Conservation (phyloP, 164 flowering plant species). For the Buxus sempervirens region DNA sequence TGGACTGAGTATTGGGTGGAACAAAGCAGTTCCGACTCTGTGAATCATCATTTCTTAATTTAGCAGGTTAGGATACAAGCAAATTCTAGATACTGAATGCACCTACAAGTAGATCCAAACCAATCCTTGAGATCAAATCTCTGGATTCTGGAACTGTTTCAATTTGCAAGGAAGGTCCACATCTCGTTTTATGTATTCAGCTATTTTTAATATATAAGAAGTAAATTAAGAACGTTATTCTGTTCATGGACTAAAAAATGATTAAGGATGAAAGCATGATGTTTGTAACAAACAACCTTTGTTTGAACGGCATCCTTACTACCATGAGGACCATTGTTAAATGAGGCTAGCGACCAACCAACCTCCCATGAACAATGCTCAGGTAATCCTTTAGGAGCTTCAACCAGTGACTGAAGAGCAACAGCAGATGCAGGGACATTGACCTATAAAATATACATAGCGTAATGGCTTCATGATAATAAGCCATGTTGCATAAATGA, state of each 20-base stretch:
- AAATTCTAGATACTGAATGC: too few species aligned
- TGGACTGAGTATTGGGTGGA: too few species aligned
- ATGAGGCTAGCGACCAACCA: conserved; percentile 83
- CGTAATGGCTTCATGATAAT: conserved; percentile 1
- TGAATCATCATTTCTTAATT: too few species aligned
- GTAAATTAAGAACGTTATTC: background rate
- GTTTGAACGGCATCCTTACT: conserved; percentile 23
- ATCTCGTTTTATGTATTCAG: too few species aligned
- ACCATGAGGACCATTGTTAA: conserved; percentile 34
- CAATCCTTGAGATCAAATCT: too few species aligned
- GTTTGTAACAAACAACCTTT: conserved; percentile 36
- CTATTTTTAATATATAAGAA: background rate
- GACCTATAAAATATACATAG: conserved; percentile 40
- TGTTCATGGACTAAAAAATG: background rate
- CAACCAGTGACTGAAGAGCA: conserved; percentile 68
- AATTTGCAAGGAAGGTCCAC: too few species aligned
- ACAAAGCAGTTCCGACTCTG: too few species aligned
- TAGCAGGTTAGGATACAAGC: background rate
- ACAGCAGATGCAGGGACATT: conserved; percentile 63
- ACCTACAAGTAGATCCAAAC: too few species aligned
- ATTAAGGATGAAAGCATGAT: background rate
- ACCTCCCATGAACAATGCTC: conserved; percentile 76
- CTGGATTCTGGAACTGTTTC: too few species aligned
- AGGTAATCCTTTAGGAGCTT: conserved; percentile 48
- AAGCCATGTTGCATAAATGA: background rate